Percentiles rank a stretch among this genome's conserved stretches.
Evolutionary conservation across 1,284 basidiomycete genomes (phyloP).

Genomic region (Leccinum holopus): DNA sequence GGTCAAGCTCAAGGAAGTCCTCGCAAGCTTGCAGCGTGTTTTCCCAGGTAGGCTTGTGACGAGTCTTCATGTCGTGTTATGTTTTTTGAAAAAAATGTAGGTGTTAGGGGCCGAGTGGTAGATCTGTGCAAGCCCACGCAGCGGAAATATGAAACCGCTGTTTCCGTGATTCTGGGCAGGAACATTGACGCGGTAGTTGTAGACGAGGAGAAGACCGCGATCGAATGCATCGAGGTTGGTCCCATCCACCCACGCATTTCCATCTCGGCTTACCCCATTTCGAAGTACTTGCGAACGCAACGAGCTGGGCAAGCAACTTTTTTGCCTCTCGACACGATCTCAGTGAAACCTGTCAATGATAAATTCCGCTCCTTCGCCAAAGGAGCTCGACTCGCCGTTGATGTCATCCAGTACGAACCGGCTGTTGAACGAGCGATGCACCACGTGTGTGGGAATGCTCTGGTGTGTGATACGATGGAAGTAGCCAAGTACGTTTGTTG

Average conservation of each 20-base stretch:
- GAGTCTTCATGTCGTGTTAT: background rate
- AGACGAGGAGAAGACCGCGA: slow-evolving; percentile 94
- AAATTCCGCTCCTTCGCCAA: slow-evolving; percentile 90
- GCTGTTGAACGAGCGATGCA: slow-evolving; percentile 92
- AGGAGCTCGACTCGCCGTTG: slow-evolving; percentile 91
- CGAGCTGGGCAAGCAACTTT: slow-evolving; percentile 95
- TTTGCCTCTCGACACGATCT: slow-evolving; percentile 95
- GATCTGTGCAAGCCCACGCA: slow-evolving; percentile 94
- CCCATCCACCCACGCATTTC: background rate
- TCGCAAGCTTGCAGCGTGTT: slow-evolving; percentile 79
- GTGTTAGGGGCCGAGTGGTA: slow-evolving; percentile 86
- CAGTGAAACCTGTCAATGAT: slow-evolving; percentile 92
- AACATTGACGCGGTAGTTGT: slow-evolving; percentile 97
- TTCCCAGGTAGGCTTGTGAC: slow-evolving; percentile 64
- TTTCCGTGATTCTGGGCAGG: slow-evolving; percentile 93
- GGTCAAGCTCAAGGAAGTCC: slow-evolving; percentile 72
- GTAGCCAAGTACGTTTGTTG: slow-evolving; percentile 90
- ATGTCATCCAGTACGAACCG: slow-evolving; percentile 89
- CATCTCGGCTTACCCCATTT: slow-evolving; percentile 1
- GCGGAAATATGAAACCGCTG: slow-evolving; percentile 90
- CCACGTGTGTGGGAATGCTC: slow-evolving; percentile 91
- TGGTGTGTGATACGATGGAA: slow-evolving; percentile 95
- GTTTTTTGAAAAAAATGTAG: slow-evolving; percentile 36
- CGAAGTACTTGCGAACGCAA: slow-evolving; percentile 91
- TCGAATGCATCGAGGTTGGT: slow-evolving; percentile 91